Conservation (phyloP, 768 basidiomycete species). For the Lyophyllum decastes region DNA sequence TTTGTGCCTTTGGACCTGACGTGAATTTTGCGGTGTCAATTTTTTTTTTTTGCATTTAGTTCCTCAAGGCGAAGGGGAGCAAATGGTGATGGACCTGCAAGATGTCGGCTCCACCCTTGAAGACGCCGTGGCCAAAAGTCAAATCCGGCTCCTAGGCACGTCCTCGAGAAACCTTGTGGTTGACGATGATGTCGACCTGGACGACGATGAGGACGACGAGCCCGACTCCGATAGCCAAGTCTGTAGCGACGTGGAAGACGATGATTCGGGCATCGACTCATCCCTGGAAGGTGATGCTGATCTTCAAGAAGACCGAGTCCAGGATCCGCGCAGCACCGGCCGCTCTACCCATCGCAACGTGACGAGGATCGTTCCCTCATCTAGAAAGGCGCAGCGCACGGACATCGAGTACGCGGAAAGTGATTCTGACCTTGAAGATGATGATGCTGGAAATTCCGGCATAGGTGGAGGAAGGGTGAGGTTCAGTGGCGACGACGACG, state of each 20-base stretch:
- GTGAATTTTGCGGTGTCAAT: background rate
- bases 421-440: slow-evolving; percentile 70
- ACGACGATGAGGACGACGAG: slow-evolving; percentile 30
- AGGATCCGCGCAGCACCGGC: slow-evolving; percentile 45
- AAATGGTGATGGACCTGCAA: slow-evolving; percentile 97
- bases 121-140: slow-evolving; percentile 76
- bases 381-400: slow-evolving; percentile 34
- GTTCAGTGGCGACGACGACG: slow-evolving; percentile 48
- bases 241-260: slow-evolving; percentile 26
- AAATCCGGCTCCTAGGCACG: slow-evolving; percentile 81
- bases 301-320: slow-evolving; percentile 19
- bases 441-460: slow-evolving; percentile 37
- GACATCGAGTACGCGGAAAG: slow-evolving; percentile 74
- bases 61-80: slow-evolving; percentile 89
- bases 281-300: slow-evolving; percentile 12
- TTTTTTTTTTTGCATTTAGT: slow-evolving; percentile 39
- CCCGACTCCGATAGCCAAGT: slow-evolving; percentile 30
- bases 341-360: slow-evolving; percentile 50
- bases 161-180: slow-evolving; percentile 72
- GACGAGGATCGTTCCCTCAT: slow-evolving; percentile 39
- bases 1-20: slow-evolving; percentile 27
- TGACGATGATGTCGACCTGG: slow-evolving; percentile 31
- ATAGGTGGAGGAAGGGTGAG: slow-evolving; percentile 10
- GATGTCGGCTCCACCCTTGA: slow-evolving; percentile 82
- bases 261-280: slow-evolving; percentile 14